Conservation (phyloP, 371 early-diverging fungal species). For the Lichtheimia hyalospora region DNA sequence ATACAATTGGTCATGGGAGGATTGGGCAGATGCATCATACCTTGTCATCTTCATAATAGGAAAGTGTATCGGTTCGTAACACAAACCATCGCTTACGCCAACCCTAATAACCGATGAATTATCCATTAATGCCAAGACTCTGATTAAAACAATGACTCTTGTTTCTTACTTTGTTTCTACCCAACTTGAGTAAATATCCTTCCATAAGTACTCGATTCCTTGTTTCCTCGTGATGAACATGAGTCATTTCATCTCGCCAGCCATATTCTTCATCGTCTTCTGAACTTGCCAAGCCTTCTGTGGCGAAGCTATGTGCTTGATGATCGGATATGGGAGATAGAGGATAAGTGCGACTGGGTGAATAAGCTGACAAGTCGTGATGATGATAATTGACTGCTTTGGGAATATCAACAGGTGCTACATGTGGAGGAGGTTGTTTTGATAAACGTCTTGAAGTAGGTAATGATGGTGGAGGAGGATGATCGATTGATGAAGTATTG, state of each 20-base stretch:
- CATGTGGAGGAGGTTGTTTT: background rate
- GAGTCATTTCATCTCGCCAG: conserved; percentile 26
- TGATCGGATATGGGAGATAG: conserved; percentile 41
- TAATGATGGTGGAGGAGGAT: conserved; percentile 7
- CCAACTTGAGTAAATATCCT: conserved; percentile 72
- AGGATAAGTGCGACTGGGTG: conserved; percentile 37
- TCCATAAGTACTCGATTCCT: conserved; percentile 61
- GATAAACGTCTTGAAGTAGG: background rate
- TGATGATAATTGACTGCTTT: background rate
- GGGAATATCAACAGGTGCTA: conserved; percentile 26
- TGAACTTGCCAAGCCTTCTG: conserved; percentile 46
- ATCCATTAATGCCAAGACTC: background rate
- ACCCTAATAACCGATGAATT: conserved; percentile 35
- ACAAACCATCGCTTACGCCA: conserved; percentile 91
- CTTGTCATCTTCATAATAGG: conserved; percentile 80
- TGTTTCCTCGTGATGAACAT: conserved; percentile 37
- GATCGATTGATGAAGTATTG: conserved; percentile 16
- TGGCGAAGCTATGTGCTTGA: conserved; percentile 23
- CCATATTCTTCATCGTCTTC: conserved; percentile 51
- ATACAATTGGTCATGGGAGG: background rate
- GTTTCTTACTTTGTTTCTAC: conserved; percentile 58
- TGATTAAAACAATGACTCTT: background rate
- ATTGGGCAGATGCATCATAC: conserved; percentile 27
- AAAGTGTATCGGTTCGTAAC: conserved; percentile 70
- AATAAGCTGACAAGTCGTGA: conserved; percentile 14